These are phyloP conservation scores for Blastocladiella emersonii DNA, from an alignment of 371 early-diverging fungal genomes.

Conservation along the genomic window DNA sequence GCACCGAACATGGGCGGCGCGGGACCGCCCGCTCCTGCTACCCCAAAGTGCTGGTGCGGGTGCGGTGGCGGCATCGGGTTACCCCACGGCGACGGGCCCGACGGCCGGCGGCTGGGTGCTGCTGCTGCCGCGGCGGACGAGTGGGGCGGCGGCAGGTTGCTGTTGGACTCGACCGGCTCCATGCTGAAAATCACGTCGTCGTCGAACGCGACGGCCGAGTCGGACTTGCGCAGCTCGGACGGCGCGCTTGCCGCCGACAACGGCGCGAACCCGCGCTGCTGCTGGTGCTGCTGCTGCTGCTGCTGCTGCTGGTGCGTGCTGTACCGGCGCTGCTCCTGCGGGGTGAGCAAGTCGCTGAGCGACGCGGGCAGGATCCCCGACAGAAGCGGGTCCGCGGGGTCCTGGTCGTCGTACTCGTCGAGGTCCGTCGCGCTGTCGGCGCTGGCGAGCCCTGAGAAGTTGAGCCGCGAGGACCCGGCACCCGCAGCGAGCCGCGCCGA, in stretches of 20 bases:
- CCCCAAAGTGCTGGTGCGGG: too few relatives aligned
- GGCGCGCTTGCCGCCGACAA: background rate
- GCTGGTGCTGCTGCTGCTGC: background rate
- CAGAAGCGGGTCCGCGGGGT: conserved; percentile 17
- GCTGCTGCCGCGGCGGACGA: too few relatives aligned
- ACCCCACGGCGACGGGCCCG: too few relatives aligned
- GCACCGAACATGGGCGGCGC: too few relatives aligned
- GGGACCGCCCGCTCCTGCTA: too few relatives aligned
- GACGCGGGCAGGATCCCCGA: conserved; percentile 38
- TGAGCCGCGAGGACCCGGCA: conserved; percentile 15
- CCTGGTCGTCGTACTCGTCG: conserved; percentile 16
- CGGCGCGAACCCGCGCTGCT: background rate
- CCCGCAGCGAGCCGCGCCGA: too few relatives aligned
- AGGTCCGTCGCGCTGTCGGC: conserved; percentile 12
- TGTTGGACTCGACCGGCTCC: background rate
- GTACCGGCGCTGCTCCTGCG: conserved; percentile 21
- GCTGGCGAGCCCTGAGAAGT: conserved; percentile 11
- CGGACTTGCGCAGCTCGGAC: background rate
- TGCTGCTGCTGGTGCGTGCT: background rate
- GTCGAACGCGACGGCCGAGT: background rate
- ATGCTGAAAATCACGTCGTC: background rate
- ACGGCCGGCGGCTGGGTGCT: too few relatives aligned
- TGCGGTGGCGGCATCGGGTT: too few relatives aligned
- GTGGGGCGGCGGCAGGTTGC: too few relatives aligned
- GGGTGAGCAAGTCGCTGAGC: conserved; percentile 40